These are phyloP conservation scores for Madurella fahalii DNA, from an alignment of 2,329 filamentous ascomycete genomes.

Conservation along the genomic window DNA sequence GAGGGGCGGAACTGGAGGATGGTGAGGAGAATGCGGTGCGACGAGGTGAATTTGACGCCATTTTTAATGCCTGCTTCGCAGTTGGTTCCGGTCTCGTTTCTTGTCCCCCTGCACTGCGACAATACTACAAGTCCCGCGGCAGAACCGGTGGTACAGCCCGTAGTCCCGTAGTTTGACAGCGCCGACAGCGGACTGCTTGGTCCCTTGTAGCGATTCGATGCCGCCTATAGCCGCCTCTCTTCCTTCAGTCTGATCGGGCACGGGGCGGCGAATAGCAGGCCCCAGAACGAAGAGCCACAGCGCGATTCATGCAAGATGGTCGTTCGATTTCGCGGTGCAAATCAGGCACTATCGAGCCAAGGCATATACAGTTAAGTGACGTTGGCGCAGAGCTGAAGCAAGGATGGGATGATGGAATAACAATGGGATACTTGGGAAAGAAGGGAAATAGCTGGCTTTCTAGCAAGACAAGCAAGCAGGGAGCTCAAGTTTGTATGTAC, in stretches of 20 bases:
- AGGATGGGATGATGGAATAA: neutral
- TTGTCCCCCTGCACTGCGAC: slow-evolving; percentile 11
- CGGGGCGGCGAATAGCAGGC: slow-evolving; percentile 6
- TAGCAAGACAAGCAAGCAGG: neutral
- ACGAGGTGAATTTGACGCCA: slow-evolving; percentile 20
- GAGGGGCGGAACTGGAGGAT: slow-evolving; percentile 43
- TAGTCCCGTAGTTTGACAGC: neutral
- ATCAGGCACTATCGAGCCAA: slow-evolving; percentile 5
- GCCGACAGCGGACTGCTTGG: slow-evolving; percentile 18
- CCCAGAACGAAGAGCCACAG: slow-evolving; percentile 7
- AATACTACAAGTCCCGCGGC: slow-evolving; percentile 13
- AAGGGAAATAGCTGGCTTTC: neutral
- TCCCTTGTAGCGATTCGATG: slow-evolving; percentile 4
- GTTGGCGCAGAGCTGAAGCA: neutral
- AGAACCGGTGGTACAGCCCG: slow-evolving; percentile 13
- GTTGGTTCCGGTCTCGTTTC: slow-evolving; percentile 16
- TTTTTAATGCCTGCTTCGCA: slow-evolving; percentile 18
- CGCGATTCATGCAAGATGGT: slow-evolving; percentile 15
- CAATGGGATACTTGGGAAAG: neutral
- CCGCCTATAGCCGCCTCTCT: slow-evolving; percentile 7
- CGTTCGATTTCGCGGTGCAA: slow-evolving; percentile 16
- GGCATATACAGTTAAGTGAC: neutral
- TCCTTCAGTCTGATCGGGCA: slow-evolving; percentile 14
- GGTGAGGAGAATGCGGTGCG: slow-evolving; percentile 34
- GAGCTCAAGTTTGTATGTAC: neutral